Evolutionary conservation across 345 rosid genomes (phyloP), one percentile per base, ranked within the genome.

Genomic region (Fremontodendron californicum): DNA sequence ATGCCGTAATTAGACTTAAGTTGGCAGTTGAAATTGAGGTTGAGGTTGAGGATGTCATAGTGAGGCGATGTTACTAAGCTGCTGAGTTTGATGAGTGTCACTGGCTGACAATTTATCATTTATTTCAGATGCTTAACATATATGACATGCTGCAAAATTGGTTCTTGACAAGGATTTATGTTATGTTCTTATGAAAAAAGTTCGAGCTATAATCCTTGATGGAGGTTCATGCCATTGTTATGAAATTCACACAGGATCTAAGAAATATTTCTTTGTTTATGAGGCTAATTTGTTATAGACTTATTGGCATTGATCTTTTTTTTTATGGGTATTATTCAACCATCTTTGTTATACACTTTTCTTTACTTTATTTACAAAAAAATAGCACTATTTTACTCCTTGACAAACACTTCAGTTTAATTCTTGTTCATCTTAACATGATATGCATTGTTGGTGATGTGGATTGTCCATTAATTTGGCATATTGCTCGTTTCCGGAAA

Each of bases 31-130:
- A 71, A 71, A 71, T 2, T 29, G 61, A 31, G 40, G 61, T 71
- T 49, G 9, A 31, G 75, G 61, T 71, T 49, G 9, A 31, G 75
- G 61, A 48, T 71, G 42, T 49, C 63, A 72, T 39, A 3, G 63
- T 37, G 45, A n/a, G 63, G 64, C n/a, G 4, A 21, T 39, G 33
- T 55, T 39, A 19, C 49, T 21, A 21, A 52, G 46, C 19, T 6
- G n/a, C 11, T 37, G 31, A 72, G 48, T 10, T 19, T 52, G 75
- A 6, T 11, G 33, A 52, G 29, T 35, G 49, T 21, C 48, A 37
- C 4, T 73, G 45, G 19, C 16, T 35, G 75, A 33, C 33, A 72
- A 54, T 35, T 71, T 48, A 31, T 49, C 15, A 9, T 48, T 29
- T 71, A 27, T 19, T 31, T 19, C 48, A 10, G 8, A 68, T 43